Evolutionary conservation across 352 stramenopile genomes (phyloP).

Genomic region (Phytophthora colocasiae): DNA sequence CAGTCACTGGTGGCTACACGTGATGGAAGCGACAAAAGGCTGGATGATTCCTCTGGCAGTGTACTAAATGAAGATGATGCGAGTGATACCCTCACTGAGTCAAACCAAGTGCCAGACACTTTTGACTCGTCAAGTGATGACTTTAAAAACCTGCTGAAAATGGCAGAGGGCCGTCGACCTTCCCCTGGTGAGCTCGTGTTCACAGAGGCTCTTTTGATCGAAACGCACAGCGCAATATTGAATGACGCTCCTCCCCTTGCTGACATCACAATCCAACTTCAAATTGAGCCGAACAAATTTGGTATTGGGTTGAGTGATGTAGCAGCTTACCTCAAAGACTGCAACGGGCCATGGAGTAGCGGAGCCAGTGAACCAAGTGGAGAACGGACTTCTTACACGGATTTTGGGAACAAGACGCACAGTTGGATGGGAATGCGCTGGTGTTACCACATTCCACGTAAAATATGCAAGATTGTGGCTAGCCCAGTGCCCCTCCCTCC

Average conservation of each 20-base stretch:
- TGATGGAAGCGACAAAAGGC: background rate
- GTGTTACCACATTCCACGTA: slow-evolving; percentile 79
- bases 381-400: slow-evolving; percentile 29
- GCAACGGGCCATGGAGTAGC: slow-evolving; percentile 66
- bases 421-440: slow-evolving; percentile 86
- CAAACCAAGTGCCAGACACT: background rate
- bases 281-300: slow-evolving; percentile 34
- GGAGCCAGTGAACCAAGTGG: slow-evolving; percentile 22
- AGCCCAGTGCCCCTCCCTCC: slow-evolving; percentile 71
- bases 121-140: slow-evolving; percentile 49
- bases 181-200: slow-evolving; percentile 72
- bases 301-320: slow-evolving; percentile 46
- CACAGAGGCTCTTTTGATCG: slow-evolving; percentile 67
- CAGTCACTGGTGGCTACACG: slow-evolving; percentile 31
- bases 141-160: slow-evolving; percentile 61
- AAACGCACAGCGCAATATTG: slow-evolving; percentile 50
- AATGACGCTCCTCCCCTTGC: slow-evolving; percentile 10
- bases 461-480: slow-evolving; percentile 54
- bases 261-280: slow-evolving; percentile 26
- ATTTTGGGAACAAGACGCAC: slow-evolving; percentile 57
- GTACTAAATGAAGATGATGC: slow-evolving; percentile 1
- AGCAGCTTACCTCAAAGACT: slow-evolving; percentile 53
- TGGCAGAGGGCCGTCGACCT: slow-evolving; percentile 57
- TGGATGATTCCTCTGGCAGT: slow-evolving; percentile 1
- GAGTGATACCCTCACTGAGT: slow-evolving; percentile 1